Conservation (phyloP, 371 early-diverging fungal species). For the Actinomucor elegans region DNA sequence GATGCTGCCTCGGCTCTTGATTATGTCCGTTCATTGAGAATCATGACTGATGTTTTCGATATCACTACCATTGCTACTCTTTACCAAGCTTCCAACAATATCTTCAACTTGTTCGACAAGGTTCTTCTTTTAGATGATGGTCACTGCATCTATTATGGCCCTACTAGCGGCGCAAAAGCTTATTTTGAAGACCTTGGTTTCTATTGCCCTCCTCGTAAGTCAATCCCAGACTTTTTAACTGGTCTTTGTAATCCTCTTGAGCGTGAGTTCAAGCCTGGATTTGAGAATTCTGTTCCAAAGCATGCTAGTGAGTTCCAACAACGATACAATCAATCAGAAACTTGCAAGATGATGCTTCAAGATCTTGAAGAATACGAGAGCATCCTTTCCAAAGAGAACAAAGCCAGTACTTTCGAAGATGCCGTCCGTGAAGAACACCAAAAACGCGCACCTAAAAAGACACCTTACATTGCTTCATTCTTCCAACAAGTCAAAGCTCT, state of each 20-base stretch:
- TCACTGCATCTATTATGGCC: slow-evolving; percentile 74
- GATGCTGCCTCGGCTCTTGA: slow-evolving; percentile 90
- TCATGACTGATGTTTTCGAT: slow-evolving; percentile 62
- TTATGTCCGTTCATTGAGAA: slow-evolving; percentile 67
- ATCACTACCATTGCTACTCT: slow-evolving; percentile 67
- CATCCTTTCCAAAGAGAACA: slow-evolving; percentile 25
- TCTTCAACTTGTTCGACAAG: slow-evolving; percentile 78
- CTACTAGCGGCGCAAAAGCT: slow-evolving; percentile 61
- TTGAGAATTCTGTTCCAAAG: slow-evolving; percentile 45
- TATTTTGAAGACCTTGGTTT: slow-evolving; percentile 76
- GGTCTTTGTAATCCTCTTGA: slow-evolving; percentile 68
- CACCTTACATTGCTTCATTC: slow-evolving; percentile 64
- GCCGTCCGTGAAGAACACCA: slow-evolving; percentile 56
- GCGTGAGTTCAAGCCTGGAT: slow-evolving; percentile 57
- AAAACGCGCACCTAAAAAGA: slow-evolving; percentile 48
- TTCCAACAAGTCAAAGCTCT: slow-evolving; percentile 61
- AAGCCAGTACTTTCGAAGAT: slow-evolving; percentile 46
- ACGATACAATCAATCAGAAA: slow-evolving; percentile 36
- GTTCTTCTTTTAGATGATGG: slow-evolving; percentile 74
- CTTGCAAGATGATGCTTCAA: slow-evolving; percentile 30
- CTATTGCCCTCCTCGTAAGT: slow-evolving; percentile 69
- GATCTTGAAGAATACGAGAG: slow-evolving; percentile 45
- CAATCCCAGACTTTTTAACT: slow-evolving; percentile 76
- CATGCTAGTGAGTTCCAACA: slow-evolving; percentile 53
- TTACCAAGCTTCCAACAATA: slow-evolving; percentile 74